Percentiles rank a stretch among this genome's conserved stretches.
phyloP scores from a whole-genome alignment of 805 yeast species.

The Lipomyces orientalis region DNA sequence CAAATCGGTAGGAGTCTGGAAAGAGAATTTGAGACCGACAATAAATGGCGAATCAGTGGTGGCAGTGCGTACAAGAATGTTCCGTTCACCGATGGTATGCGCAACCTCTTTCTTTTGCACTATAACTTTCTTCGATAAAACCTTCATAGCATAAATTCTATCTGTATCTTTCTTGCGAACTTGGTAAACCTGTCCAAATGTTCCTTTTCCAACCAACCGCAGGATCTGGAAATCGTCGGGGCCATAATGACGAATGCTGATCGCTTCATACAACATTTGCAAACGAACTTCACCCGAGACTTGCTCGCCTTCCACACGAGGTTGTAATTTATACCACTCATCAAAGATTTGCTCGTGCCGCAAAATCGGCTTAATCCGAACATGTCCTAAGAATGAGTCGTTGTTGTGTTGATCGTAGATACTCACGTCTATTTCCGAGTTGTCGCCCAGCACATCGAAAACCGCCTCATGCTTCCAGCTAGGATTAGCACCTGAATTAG shows the following conservation, averaged over 20 bases:
- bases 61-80: slow-evolving; percentile 90
- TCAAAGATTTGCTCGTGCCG: slow-evolving; percentile 53
- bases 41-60: slow-evolving; percentile 89
- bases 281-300: slow-evolving; percentile 81
- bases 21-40: slow-evolving; percentile 93
- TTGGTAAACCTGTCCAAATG: slow-evolving; percentile 97
- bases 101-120: slow-evolving; percentile 97
- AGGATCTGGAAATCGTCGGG: slow-evolving; percentile 95
- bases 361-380: slow-evolving; percentile 67
- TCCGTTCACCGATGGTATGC: slow-evolving; percentile 96
- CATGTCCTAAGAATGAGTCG: slow-evolving; percentile 87
- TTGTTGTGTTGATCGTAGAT: slow-evolving; percentile 84
- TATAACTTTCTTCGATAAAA: slow-evolving; percentile 89
- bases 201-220: slow-evolving; percentile 90
- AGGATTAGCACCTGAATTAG: slow-evolving; percentile 61
- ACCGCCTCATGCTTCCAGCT: slow-evolving; percentile 91
- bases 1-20: slow-evolving; percentile 92
- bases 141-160: slow-evolving; percentile 97
- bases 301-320: slow-evolving; percentile 75
- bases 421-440: slow-evolving; percentile 85
- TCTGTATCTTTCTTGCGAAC: slow-evolving; percentile 88
- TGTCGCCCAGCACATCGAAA: slow-evolving; percentile 87
- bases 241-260: slow-evolving; percentile 78
- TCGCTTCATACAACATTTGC: slow-evolving; percentile 70
- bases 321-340: slow-evolving; percentile 75